These are phyloP conservation scores for Flaveria robusta DNA, from an alignment of 129 eudicot species.

Conservation along the genomic window DNA sequence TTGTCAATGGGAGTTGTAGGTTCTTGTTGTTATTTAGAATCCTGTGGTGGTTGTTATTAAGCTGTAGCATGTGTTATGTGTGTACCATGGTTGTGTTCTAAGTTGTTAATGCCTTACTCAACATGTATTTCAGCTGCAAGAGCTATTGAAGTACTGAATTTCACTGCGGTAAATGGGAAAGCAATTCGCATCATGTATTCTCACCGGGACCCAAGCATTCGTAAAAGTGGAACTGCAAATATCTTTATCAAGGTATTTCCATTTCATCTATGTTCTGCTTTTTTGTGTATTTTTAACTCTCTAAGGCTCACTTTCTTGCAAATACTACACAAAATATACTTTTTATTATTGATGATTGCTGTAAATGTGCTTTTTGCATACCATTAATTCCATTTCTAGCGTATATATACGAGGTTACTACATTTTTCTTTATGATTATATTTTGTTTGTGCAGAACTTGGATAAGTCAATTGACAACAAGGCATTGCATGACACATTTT, in stretches of 20 bases:
- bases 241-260: conserved; percentile 68
- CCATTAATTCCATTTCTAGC: neutral
- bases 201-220: conserved; percentile 72
- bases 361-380: neutral
- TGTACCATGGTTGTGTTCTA: neutral
- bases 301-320: neutral
- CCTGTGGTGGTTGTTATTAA: neutral
- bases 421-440: neutral
- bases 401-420: neutral
- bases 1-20: neutral
- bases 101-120: neutral
- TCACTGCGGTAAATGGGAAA: conserved; percentile 70
- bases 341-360: neutral
- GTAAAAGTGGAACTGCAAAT: conserved; percentile 79
- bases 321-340: neutral
- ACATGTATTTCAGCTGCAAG: conserved; percentile 54
- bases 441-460: conserved; percentile 50
- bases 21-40: neutral
- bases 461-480: conserved; percentile 55
- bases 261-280: neutral
- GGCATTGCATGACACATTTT: conserved; percentile 47
- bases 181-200: conserved; percentile 71
- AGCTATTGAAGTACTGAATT: conserved; percentile 70
- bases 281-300: neutral
- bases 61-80: neutral